Evolutionary conservation across 2,329 filamentous ascomycete genomes (phyloP).

Genomic region (Trichoderma sp.): DNA sequence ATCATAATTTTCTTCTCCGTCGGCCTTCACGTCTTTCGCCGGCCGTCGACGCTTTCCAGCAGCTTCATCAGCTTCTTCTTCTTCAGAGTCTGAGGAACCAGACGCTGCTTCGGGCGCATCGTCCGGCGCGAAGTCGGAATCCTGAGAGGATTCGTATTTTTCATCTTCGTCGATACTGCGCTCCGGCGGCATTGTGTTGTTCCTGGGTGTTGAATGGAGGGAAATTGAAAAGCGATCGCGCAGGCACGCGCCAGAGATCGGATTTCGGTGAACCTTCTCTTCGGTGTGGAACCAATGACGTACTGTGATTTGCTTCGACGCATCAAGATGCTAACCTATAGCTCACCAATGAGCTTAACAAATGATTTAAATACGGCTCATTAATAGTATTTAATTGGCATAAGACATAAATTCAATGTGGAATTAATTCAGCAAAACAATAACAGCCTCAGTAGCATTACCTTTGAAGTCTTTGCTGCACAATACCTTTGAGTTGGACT

Average conservation of each 20-base stretch:
- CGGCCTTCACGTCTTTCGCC: constrained; percentile 29
- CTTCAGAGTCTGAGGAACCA: constrained; percentile 54
- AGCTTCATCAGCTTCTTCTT: constrained; percentile 36
- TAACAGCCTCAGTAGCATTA: too few relatives aligned
- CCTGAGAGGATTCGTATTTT: constrained; percentile 69
- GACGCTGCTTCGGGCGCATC: constrained; percentile 49
- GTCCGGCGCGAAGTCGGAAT: constrained; percentile 72
- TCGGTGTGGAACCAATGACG: constrained; percentile 22
- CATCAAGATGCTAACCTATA: not conserved
- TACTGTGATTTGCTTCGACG: not conserved
- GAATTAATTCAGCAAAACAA: not conserved
- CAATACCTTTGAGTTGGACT: not conserved
- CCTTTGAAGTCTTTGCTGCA: not conserved
- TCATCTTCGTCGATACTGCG: constrained; percentile 48
- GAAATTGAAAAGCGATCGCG: not conserved
- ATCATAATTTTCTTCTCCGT: constrained; percentile 54
- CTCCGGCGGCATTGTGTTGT: constrained; percentile 46
- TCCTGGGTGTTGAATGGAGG: not conserved
- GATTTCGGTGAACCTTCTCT: not conserved
- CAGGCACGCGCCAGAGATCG: constrained; percentile 9
- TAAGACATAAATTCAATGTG: too few relatives aligned
- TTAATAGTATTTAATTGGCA: not conserved
- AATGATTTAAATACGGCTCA: not conserved
- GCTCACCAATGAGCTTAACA: not conserved
- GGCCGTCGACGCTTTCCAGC: constrained; percentile 30